Conservation (phyloP, 179 eudicot genomes). For the Actinidia polygama region DNA sequence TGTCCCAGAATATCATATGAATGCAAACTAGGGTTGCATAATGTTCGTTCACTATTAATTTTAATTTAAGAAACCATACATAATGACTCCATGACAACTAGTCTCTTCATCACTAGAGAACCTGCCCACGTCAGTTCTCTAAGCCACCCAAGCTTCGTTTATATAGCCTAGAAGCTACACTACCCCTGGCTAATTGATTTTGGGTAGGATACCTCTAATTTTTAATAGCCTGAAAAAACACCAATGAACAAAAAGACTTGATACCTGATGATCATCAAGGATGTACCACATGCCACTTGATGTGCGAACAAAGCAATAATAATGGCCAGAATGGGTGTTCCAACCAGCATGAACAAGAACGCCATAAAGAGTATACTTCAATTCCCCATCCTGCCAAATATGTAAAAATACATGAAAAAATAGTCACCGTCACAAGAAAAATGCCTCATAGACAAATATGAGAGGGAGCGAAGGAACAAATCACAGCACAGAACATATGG, state of each 20-base stretch:
- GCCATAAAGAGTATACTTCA: conserved; percentile 92
- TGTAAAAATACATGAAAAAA: not conserved
- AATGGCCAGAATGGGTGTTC: conserved; percentile 98
- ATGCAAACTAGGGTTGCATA: not conserved
- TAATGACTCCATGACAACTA: not conserved
- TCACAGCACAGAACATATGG: not conserved
- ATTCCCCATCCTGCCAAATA: conserved; percentile 72
- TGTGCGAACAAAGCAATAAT: conserved; percentile 90
- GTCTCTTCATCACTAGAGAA: not conserved
- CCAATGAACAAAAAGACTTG: not conserved
- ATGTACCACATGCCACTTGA: conserved; percentile 95
- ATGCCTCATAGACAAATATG: not conserved
- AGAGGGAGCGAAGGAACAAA: not conserved
- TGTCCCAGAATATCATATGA: not conserved
- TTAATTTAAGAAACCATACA: not conserved
- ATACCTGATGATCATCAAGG: conserved; percentile 93
- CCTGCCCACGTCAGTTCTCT: not conserved
- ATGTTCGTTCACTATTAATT: not conserved
- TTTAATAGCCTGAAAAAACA: not conserved
- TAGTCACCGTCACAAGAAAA: not conserved
- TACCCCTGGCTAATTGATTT: no score
- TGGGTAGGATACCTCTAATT: no score
- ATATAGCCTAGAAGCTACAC: no score
- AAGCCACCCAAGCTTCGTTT: no score
- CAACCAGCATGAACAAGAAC: conserved; percentile 97